A percentile compares a stretch with the other conserved stretches of the same genome.
Evolutionary conservation across 805 yeast species (phyloP).

Genomic region (Torulaspora microellipsoides): DNA sequence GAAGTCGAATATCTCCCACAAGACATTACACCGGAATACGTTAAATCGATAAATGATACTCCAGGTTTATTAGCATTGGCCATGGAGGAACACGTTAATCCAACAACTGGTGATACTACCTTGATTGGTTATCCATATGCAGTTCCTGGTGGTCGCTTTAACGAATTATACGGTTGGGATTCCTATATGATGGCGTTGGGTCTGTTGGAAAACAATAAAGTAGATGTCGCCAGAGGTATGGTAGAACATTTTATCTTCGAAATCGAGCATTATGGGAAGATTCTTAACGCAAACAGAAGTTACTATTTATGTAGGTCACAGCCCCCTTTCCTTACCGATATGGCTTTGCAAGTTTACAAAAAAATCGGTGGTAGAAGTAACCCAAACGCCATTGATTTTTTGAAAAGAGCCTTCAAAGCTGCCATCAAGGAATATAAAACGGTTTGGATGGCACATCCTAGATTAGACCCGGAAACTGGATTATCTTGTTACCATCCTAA

Average conservation of each 20-base stretch:
- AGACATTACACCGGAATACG: conserved; percentile 69
- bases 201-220: conserved; percentile 57
- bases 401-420: conserved; percentile 61
- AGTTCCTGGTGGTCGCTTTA: conserved; percentile 97
- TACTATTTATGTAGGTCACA: conserved; percentile 90
- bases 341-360: conserved; percentile 68
- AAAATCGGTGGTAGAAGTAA: conserved; percentile 48
- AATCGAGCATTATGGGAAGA: conserved; percentile 84
- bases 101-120: conserved; percentile 45
- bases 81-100: conserved; percentile 49
- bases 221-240: conserved; percentile 81
- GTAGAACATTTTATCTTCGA: conserved; percentile 89
- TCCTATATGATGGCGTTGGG: conserved; percentile 91
- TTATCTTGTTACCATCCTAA: conserved; percentile 86
- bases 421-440: conserved; percentile 81
- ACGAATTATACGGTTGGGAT: conserved; percentile 98
- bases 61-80: conserved; percentile 89
- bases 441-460: conserved; percentile 75
- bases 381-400: conserved; percentile 53
- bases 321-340: conserved; percentile 94
- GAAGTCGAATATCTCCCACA: conserved; percentile 77
- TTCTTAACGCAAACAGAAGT: conserved; percentile 88
- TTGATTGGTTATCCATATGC: conserved; percentile 75
- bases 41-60: conserved; percentile 66
- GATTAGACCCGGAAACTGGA: conserved; percentile 69